Conservation (phyloP, 2,329 filamentous ascomycete species). For the Microsporum audouinii region DNA sequence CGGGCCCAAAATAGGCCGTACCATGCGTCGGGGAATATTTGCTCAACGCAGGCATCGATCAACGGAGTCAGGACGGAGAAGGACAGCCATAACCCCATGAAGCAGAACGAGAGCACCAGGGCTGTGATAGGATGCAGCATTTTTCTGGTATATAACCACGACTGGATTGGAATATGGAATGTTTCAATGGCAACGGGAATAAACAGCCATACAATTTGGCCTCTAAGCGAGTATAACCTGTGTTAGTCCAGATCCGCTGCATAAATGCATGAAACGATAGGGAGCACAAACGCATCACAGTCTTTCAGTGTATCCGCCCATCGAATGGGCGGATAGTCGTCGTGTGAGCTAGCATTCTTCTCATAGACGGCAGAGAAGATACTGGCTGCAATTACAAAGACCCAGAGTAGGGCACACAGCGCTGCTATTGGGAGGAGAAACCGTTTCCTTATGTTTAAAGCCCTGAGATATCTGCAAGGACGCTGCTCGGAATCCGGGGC, state of each 20-base stretch:
- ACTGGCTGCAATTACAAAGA: conserved; percentile 1
- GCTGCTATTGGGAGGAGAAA: conserved; percentile 6
- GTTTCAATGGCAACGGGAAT: conserved; percentile 6
- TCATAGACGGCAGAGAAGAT: neutral
- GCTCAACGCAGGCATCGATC: conserved; percentile 4
- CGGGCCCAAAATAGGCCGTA: conserved; percentile 3
- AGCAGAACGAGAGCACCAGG: conserved; percentile 2
- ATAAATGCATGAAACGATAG: neutral
- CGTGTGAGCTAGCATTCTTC: neutral
- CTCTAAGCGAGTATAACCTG: neutral
- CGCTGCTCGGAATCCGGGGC: neutral
- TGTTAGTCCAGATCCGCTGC: neutral
- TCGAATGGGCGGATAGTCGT: neutral
- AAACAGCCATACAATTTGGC: conserved; percentile 1
- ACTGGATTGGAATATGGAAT: conserved; percentile 6
- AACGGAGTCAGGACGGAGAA: neutral
- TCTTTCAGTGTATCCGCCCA: neutral
- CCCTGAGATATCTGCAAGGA: neutral
- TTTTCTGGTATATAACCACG: conserved; percentile 1
- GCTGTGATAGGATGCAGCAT: conserved; percentile 7
- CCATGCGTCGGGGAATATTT: neutral
- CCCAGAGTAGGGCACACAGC: conserved; percentile 1
- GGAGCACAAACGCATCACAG: neutral
- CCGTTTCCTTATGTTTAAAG: neutral
- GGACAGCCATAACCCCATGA: conserved; percentile 2